phyloP scores from a whole-genome alignment of 1,284 basidiomycete species.

The Rhodotorula sp. region DNA sequence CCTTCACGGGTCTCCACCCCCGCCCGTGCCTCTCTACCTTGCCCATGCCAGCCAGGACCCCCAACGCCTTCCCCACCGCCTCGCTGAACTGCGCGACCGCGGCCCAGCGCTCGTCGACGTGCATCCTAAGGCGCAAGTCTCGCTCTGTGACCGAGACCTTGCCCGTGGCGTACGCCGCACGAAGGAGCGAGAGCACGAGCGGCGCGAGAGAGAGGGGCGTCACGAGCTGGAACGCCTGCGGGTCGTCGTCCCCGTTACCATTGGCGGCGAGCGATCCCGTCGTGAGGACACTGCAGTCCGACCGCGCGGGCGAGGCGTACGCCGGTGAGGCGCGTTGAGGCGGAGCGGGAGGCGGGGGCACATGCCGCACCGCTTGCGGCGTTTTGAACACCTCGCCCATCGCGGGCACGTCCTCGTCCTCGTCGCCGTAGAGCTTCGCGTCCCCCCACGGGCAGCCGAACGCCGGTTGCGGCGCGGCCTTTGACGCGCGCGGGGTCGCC shows the following conservation, averaged over 20 bases:
- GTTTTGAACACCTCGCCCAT: neutral
- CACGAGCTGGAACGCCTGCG: conserved; percentile 20
- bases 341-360: neutral
- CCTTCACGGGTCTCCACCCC: conserved; percentile 13
- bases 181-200: conserved; percentile 1
- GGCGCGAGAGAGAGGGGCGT: conserved; percentile 14
- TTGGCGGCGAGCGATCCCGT: neutral
- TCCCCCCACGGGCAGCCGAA: conserved; percentile 7
- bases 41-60: conserved; percentile 5
- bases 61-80: conserved; percentile 11
- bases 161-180: neutral
- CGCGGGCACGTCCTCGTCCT: neutral
- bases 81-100: conserved; percentile 18
- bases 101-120: conserved; percentile 18
- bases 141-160: conserved; percentile 10
- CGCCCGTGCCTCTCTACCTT: neutral
- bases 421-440: conserved; percentile 8
- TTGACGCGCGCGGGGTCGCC: neutral
- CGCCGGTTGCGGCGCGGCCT: neutral
- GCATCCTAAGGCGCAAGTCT: conserved; percentile 8
- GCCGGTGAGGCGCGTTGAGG: neutral
- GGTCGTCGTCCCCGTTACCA: neutral
- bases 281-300: conserved; percentile 4
- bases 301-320: neutral
- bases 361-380: neutral